phyloP scores from a whole-genome alignment of 768 basidiomycete genomes.

The Suillus paluster region DNA sequence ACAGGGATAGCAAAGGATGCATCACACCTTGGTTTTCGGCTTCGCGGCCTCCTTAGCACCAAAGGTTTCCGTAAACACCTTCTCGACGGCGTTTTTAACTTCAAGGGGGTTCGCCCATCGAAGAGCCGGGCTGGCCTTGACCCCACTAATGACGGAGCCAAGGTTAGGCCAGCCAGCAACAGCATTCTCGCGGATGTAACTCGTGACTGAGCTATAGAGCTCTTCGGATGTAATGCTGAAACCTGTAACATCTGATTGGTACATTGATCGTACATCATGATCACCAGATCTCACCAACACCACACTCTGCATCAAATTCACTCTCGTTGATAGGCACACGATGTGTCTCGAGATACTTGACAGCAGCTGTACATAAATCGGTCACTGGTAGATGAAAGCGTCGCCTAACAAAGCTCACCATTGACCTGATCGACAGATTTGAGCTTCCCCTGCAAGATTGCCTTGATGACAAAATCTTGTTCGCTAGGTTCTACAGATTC shows the following conservation, averaged over 20 bases:
- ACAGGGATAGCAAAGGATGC: not conserved
- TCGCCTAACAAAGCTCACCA: constrained; percentile 53
- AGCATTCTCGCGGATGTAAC: constrained; percentile 59
- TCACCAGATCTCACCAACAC: constrained; percentile 70
- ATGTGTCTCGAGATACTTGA: constrained; percentile 72
- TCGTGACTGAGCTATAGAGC: constrained; percentile 56
- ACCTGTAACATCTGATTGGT: constrained; percentile 48
- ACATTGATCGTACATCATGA: constrained; percentile 10
- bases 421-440: constrained; percentile 85
- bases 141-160: constrained; percentile 63
- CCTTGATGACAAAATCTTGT: constrained; percentile 64
- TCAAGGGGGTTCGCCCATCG: constrained; percentile 88
- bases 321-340: constrained; percentile 62
- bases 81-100: constrained; percentile 81
- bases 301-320: constrained; percentile 80
- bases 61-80: constrained; percentile 65
- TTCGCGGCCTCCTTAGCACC: constrained; percentile 73
- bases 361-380: constrained; percentile 42
- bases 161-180: constrained; percentile 78
- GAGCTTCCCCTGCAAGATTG: constrained; percentile 72
- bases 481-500: constrained; percentile 52
- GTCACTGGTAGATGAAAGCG: constrained; percentile 3
- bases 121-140: constrained; percentile 64
- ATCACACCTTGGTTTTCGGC: constrained; percentile 65
- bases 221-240: constrained; percentile 76